These are phyloP conservation scores for Candida pseudofarinosa DNA, from an alignment of 805 yeast genomes.

Conservation along the genomic window DNA sequence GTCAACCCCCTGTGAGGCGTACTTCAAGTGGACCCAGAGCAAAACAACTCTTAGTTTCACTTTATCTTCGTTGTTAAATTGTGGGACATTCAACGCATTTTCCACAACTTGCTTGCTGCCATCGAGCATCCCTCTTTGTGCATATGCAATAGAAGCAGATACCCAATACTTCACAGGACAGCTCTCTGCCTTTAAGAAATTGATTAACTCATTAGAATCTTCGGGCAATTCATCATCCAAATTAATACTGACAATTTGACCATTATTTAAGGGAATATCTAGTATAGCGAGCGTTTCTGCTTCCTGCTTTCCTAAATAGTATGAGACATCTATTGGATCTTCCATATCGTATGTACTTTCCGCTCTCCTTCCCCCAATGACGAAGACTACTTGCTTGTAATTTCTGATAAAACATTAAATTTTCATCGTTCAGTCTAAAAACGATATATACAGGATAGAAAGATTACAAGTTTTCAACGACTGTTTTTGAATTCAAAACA, in stretches of 20 bases:
- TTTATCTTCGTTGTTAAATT: conserved; percentile 38
- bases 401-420: neutral
- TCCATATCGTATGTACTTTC: conserved; percentile 8
- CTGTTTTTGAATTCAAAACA: neutral
- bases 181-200: conserved; percentile 74
- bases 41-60: conserved; percentile 56
- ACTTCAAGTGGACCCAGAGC: conserved; percentile 67
- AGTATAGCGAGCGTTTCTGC: conserved; percentile 28
- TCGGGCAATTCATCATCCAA: conserved; percentile 80
- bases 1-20: conserved; percentile 23
- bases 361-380: neutral
- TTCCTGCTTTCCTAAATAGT: conserved; percentile 30
- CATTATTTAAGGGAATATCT: conserved; percentile 72
- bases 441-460: neutral
- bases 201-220: conserved; percentile 79
- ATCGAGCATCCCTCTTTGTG: conserved; percentile 50
- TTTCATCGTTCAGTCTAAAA: neutral
- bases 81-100: conserved; percentile 48
- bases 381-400: neutral
- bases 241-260: conserved; percentile 82
- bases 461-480: neutral
- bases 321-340: conserved; percentile 24
- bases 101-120: conserved; percentile 64
- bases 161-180: conserved; percentile 80
- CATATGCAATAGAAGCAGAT: conserved; percentile 76